A percentile compares a stretch with the other conserved stretches of the same genome.
phyloP scores from a whole-genome alignment of 345 rosid species.

The Fremontodendron californicum region DNA sequence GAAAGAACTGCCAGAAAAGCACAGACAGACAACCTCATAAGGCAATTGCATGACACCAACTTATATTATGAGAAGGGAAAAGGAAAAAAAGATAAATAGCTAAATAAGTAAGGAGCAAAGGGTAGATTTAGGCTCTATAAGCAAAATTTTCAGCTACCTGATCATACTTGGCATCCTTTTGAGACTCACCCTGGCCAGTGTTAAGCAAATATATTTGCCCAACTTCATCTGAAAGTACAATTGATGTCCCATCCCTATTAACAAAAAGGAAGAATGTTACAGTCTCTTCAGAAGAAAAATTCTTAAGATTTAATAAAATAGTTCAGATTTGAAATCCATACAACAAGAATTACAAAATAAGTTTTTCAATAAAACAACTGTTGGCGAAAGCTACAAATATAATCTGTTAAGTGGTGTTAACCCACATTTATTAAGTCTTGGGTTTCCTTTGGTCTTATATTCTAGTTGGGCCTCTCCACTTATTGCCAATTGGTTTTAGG shows the following conservation, averaged over 20 bases:
- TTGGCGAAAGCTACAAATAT: slow-evolving; percentile 5
- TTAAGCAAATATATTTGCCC: slow-evolving; percentile 90
- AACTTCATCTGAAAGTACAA: slow-evolving; percentile 98
- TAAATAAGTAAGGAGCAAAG: not conserved
- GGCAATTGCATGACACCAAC: slow-evolving; percentile 18
- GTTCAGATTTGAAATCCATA: not conserved
- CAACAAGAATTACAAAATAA: not conserved
- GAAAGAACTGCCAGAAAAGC: slow-evolving; percentile 70
- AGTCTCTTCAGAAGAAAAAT: not conserved
- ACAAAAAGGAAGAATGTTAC: slow-evolving; percentile 4
- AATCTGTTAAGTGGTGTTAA: too few species aligned
- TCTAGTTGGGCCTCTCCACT: too few species aligned
- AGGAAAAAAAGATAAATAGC: not conserved
- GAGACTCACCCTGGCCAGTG: slow-evolving; percentile 98
- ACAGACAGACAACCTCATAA: slow-evolving; percentile 20
- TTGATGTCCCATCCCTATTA: slow-evolving; percentile 93
- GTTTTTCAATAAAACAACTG: not conserved
- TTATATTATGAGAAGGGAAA: not conserved
- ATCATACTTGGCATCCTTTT: slow-evolving; percentile 88
- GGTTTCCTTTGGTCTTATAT: too few species aligned
- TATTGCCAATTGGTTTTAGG: too few species aligned
- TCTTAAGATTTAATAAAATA: slow-evolving; percentile 1
- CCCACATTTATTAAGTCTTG: too few species aligned
- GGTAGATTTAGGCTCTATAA: not conserved
- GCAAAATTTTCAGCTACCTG: slow-evolving; percentile 51